Conservation (phyloP, 805 yeast genomes). For the Metschnikowia lunata region DNA sequence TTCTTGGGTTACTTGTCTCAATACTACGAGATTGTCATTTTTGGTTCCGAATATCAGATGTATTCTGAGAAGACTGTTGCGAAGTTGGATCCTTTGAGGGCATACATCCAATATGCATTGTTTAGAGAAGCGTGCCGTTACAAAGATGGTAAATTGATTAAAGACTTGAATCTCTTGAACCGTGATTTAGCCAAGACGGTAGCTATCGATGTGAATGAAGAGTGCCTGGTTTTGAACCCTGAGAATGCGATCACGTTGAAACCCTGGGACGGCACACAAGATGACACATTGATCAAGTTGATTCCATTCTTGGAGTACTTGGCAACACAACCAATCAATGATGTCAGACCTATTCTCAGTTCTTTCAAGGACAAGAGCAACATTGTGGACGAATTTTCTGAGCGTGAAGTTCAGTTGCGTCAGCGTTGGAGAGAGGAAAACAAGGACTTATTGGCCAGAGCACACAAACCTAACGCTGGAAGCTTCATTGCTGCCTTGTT, state of each 20-base stretch:
- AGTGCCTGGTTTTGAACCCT: constrained; percentile 75
- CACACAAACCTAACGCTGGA: constrained; percentile 38
- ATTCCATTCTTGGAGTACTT: constrained; percentile 93
- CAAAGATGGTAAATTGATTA: constrained; percentile 82
- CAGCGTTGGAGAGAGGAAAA: constrained; percentile 59
- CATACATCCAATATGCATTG: constrained; percentile 79
- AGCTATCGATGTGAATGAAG: constrained; percentile 72
- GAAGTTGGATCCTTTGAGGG: constrained; percentile 90
- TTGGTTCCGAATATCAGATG: constrained; percentile 80
- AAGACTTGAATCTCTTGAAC: constrained; percentile 85
- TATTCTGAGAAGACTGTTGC: constrained; percentile 79
- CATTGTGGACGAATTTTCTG: constrained; percentile 74
- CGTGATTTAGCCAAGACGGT: constrained; percentile 83
- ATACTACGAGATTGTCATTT: constrained; percentile 92
- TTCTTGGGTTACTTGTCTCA: constrained; percentile 91
- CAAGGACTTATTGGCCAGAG: constrained; percentile 29
- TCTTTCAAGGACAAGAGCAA: constrained; percentile 64
- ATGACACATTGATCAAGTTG: constrained; percentile 71
- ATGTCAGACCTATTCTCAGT: constrained; percentile 82
- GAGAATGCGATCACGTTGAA: constrained; percentile 86
- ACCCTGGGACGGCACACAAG: constrained; percentile 84
- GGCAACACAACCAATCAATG: constrained; percentile 81
- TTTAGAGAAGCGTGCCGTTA: constrained; percentile 89
- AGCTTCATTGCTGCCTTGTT: constrained; percentile 57
- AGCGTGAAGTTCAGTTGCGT: constrained; percentile 74